Base-by-base conservation (phyloP, 2,329 filamentous ascomycete genomes). In the Monilinia fructicola region DNA sequence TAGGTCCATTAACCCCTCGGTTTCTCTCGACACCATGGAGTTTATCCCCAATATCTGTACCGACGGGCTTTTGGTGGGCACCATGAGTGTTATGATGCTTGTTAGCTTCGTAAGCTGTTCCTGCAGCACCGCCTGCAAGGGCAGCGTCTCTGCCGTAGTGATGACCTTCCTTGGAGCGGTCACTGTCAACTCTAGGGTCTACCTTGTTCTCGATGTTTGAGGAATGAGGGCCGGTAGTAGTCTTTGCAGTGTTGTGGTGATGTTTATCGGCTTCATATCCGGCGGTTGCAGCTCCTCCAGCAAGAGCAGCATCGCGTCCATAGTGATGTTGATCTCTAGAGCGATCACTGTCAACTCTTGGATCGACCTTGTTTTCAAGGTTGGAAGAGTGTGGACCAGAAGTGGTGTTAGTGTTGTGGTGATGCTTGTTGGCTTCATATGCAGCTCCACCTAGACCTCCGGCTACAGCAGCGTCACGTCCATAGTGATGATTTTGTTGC, bases 361-460 rank as follows among this genome's bases (percentile, higher is more conserved):
- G 78, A 62, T 81, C 79, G 6, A 75, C 54, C 68, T 77, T 78
- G 71, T 81, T 81, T 46, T 74, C 74, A 7, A 77, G 44, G 28
- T 78, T 78, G 23, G 77, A 77, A 14, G 71, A 69, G 40, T 73
- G 72, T 18, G 78, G 78, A 1, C 78, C 79, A 31, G 74, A 71
- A 12, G 71, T 77, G 18, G 69, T 70, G 21, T 70, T 69, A 18
- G 69, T 61, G 61, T 42, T 40, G 23, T 59, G 50, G 7, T 44
- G 23, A 26, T 68, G 60, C 23, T 70, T 26, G 28, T 62, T 42
- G 10, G 64, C 56, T 26, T 62, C 64, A 11, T 66, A 66, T 61
- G 46, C 64, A 40, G 64, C 56, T 18, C 48, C 65, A 9, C 65
- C 71, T 14, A 71, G 31, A 53, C 68, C 68, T 14, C 42, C 67